A percentile compares a stretch with the other conserved stretches of the same genome.
Conservation (phyloP, 345 rosid species). For the Bruguiera gymnorhiza region DNA sequence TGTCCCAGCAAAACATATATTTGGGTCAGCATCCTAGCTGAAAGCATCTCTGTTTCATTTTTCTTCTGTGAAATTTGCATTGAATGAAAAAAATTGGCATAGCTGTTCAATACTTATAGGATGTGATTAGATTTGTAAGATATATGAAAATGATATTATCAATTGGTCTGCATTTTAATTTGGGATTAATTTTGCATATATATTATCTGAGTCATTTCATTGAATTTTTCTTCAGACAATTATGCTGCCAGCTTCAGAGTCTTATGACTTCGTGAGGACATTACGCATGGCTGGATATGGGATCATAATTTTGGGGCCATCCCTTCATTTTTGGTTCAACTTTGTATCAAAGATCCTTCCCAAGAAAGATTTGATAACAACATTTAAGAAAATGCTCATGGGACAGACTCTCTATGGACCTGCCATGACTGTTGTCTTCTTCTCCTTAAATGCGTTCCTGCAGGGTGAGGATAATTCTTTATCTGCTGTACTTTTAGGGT, state of each 20-base stretch:
- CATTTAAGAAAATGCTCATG: constrained; percentile 83
- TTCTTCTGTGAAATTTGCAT: neutral
- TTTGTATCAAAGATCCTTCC: constrained; percentile 74
- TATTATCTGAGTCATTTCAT: neutral
- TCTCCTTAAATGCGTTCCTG: constrained; percentile 60
- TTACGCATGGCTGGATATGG: constrained; percentile 88
- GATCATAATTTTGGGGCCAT: constrained; percentile 67
- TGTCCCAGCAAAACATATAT: neutral
- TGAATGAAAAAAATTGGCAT: neutral
- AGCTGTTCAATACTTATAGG: neutral
- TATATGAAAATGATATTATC: neutral
- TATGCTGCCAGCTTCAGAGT: constrained; percentile 30
- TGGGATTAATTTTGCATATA: constrained; percentile 4
- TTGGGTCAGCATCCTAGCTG: no score
- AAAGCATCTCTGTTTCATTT: neutral
- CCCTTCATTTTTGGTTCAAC: constrained; percentile 84
- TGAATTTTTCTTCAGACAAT: constrained; percentile 38
- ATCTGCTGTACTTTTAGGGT: neutral
- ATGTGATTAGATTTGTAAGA: neutral
- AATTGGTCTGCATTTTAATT: neutral
- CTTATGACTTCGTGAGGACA: constrained; percentile 77
- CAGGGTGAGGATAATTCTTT: constrained; percentile 44
- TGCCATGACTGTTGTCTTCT: constrained; percentile 68
- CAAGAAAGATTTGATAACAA: constrained; percentile 63
- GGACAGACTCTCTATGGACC: constrained; percentile 79